Base-by-base conservation (phyloP, 148 eudicot genomes). In the Amaranthus cruentus region DNA sequence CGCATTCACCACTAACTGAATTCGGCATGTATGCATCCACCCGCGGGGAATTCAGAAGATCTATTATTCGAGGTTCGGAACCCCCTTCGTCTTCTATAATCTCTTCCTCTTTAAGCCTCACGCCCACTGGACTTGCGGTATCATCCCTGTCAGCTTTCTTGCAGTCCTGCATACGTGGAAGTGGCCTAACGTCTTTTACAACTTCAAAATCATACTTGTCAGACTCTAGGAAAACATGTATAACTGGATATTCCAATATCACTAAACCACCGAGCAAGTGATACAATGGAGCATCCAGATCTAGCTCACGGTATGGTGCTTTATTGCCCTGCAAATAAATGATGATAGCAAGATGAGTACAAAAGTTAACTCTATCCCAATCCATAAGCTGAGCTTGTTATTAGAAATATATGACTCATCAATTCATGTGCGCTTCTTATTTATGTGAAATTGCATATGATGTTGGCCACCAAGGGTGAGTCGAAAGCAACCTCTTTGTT, bases 191-290 rank as follows among this genome's bases (percentile, higher is more conserved):
- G 55, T 79, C 87, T 68, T 83, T 86, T n/a, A 85, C 68, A 57
- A 92, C 88, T 83, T 88, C 87, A 69, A 92, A 92, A 80, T 89
- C 75, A 69, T 62, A 84, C 72, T 47, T 76, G 56, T 96, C 90
- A n/a, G 99, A 88, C 18, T 90, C 84, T 55, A 90, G 89, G 66
- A 84, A 90, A 70, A 87, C 91, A 56, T 90, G 87, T 73, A 92
- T 87, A 28, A 88, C 86, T 1, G 99, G 99, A 71, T 92, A 90
- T 81, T 96, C 99, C 75, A 96, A 64, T 68, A 92, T 81, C 70
- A 76, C 84, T 73, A 88, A 59, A 69, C 94, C 84, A 47, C 85
- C 83, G 61, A 96, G 69, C 44, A 85, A 94, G 50, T 86, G 78
- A 70, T 84, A 80, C 44, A 96, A 47, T 64, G 99, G 85, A 42